Evolutionary conservation across 768 basidiomycete species (phyloP).

Genomic region (Leccinellum luteum): DNA sequence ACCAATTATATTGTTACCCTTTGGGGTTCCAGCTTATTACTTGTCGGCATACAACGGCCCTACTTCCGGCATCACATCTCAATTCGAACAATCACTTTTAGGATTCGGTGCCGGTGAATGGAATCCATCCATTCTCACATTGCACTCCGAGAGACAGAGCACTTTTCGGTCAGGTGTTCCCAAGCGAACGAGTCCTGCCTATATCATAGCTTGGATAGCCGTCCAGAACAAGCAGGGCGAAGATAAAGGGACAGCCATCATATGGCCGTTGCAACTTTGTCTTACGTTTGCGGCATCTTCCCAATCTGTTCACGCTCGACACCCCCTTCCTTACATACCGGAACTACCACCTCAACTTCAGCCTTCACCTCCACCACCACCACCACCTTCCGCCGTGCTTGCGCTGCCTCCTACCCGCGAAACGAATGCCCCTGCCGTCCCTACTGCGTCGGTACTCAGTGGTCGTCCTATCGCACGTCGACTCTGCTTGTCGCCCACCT

Average conservation of each 20-base stretch:
- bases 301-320: constrained; percentile 36
- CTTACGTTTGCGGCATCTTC: constrained; percentile 41
- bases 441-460: constrained; percentile 10
- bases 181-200: constrained; percentile 30
- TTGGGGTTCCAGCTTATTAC: constrained; percentile 71
- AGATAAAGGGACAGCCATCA: constrained; percentile 71
- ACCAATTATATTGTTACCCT: constrained; percentile 68
- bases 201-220: constrained; percentile 69
- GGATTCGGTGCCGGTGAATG: constrained; percentile 64
- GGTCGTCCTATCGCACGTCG: constrained; percentile 33
- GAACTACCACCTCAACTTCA: constrained; percentile 64
- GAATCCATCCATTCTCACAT: constrained; percentile 22
- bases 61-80: constrained; percentile 53
- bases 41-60: constrained; percentile 70
- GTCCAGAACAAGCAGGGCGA: constrained; percentile 79
- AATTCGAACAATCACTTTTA: constrained; percentile 60
- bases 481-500: constrained; percentile 35
- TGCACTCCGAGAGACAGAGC: constrained; percentile 21
- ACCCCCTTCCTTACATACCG: constrained; percentile 54
- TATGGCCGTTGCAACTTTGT: constrained; percentile 69
- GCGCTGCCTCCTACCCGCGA: constrained; percentile 20
- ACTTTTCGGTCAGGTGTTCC: constrained; percentile 18
- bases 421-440: neutral
- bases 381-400: constrained; percentile 32
- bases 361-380: constrained; percentile 44